Evolutionary conservation across 495 filamentous ascomycete genomes (phyloP), one percentile per base, ranked within the genome.

Genomic region (Viridothelium virens): DNA sequence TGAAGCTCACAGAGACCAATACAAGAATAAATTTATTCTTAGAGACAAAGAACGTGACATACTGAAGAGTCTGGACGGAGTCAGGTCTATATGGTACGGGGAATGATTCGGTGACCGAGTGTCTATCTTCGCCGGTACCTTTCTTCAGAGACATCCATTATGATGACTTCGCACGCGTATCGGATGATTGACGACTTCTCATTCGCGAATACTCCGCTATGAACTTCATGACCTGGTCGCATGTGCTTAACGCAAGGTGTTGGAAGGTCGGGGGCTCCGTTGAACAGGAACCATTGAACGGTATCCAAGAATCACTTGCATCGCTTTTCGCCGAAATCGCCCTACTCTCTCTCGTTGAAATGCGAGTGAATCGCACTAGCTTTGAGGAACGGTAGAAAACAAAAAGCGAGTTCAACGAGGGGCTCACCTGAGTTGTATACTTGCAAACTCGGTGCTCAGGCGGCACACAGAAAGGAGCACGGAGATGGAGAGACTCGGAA

Each of bases 81-180:
- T 53, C 5, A 53, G 48, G 5, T 53, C 48, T 16, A 14, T 25
- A 16, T 14, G 48, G n/a, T 53, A 53, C n/a, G 48, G 48, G n/a
- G 16, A 53, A 53, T 25, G 11, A 53, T 18, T 53, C 48, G 48
- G 48, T 53, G 48, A 53, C 48, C 48, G 48, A 53, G 48, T 53
- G 5, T 5, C 11, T 53, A 18, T 53, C 48, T 14, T 53, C n/a
- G n/a, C 48, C 48, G 48, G 18, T 9, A 14, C n/a, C 11, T 53
- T 18, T n/a, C 6, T 53, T n/a, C 11, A 5, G 18, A 5, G 5
- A 53, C 48, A 14, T 53, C 48, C 12, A 9, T 14, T 9, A 9
- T 25, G n/a, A 14, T 53, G 11, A 25, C 11, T 53, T 16, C n/a
- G n/a, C 25, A 25, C 25, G 25, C 25, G 1, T 25, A n/a, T 25